phyloP scores from a whole-genome alignment of 441 rosid genomes.

The Pelargonium australe region DNA sequence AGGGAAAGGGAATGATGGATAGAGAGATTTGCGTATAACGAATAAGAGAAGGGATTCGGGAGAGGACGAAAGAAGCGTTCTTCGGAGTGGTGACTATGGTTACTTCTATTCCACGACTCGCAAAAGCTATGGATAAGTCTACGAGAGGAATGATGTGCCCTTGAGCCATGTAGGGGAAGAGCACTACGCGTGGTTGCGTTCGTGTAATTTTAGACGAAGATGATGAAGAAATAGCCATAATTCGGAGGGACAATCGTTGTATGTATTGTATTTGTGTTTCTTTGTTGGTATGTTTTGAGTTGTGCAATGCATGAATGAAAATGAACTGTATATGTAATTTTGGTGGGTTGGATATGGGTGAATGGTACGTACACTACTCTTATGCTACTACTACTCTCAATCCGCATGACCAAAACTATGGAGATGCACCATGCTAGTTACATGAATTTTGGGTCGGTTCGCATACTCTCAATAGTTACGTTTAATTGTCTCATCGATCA shows the following conservation, averaged over 20 bases:
- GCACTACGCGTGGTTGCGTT: conserved; percentile 19
- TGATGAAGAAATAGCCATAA: neutral
- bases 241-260: no score
- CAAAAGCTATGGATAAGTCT: conserved; percentile 27
- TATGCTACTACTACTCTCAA: neutral
- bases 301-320: neutral
- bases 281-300: neutral
- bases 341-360: neutral
- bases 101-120: conserved; percentile 20
- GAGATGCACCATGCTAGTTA: neutral
- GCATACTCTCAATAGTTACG: no score
- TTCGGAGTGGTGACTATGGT: conserved; percentile 32
- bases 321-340: neutral
- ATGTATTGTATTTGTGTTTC: no score
- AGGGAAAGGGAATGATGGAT: conserved; percentile 26
- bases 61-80: conserved; percentile 25
- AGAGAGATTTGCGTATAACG: conserved; percentile 14
- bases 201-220: neutral
- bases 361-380: neutral
- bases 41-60: neutral
- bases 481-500: no score
- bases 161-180: conserved; percentile 38
- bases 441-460: neutral
- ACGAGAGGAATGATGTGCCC: conserved; percentile 36
- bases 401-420: neutral